These are phyloP conservation scores for Neurospora sp. DNA, from an alignment of 495 filamentous ascomycete species.

Conservation along the genomic window DNA sequence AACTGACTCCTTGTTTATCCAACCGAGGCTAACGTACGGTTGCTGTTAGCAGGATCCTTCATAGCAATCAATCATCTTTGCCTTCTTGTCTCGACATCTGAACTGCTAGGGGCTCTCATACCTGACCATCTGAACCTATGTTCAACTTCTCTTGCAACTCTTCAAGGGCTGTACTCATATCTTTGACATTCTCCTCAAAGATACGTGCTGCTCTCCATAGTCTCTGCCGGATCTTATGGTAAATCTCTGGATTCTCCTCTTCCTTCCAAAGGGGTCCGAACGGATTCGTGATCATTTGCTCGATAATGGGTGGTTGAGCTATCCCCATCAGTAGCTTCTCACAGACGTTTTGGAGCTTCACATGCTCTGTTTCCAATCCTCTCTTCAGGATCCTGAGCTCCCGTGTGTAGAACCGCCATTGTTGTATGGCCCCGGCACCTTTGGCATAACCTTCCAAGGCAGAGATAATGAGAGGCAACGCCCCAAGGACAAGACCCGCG, in stretches of 20 bases:
- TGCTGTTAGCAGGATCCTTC: not conserved
- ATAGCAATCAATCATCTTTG: too few species aligned
- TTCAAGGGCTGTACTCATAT: conserved; percentile 10
- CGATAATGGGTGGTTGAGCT: conserved; percentile 11
- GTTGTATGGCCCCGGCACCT: conserved; percentile 15
- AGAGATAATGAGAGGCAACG: conserved; percentile 30
- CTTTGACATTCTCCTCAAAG: conserved; percentile 14
- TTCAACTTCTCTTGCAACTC: conserved; percentile 14
- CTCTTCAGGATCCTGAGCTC: conserved; percentile 23
- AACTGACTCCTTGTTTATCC: not conserved
- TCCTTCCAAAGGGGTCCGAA: conserved; percentile 12
- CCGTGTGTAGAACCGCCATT: conserved; percentile 15
- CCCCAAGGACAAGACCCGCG: conserved; percentile 31
- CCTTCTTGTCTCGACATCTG: too few species aligned
- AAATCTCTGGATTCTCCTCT: not conserved
- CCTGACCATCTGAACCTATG: conserved; percentile 8
- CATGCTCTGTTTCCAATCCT: conserved; percentile 23
- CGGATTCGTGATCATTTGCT: conserved; percentile 19
- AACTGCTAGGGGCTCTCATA: not conserved
- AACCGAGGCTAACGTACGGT: not conserved
- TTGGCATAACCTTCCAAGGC: conserved; percentile 29
- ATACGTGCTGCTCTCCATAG: conserved; percentile 10
- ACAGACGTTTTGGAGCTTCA: conserved; percentile 22
- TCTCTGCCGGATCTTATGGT: conserved; percentile 6
- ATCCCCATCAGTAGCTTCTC: conserved; percentile 24